Base-by-base conservation (phyloP, 257 asterid genomes). In the Verbena officinalis region DNA sequence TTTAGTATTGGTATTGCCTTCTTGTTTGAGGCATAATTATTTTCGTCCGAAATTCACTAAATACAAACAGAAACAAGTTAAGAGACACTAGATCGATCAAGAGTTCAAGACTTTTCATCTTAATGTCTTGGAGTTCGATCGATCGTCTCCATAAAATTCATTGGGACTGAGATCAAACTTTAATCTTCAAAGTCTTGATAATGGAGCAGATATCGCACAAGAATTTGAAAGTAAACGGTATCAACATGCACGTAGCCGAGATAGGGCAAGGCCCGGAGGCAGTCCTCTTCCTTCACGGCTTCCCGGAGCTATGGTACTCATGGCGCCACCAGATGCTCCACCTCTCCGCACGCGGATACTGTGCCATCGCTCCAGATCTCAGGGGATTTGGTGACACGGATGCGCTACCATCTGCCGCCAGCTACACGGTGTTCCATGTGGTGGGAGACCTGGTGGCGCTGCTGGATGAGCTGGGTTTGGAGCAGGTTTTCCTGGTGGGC, bases 321-420 rank as follows among this genome's bases (percentile, higher is more conserved):
- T 45, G 52, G 23, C 67, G 79, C 19, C 75, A 69, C 69, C 79
- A 74, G 49, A 69, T 74, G 61, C 38, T 49, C 2, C 60, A 40
- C 68, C 54, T 74, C 45, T 63, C 79, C 14, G 49, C 55, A 8
- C 55, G 38, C 1, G 75, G 75, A 12, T 74, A 62, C 57, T 72
- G 79, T 7, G 75, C 75, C 4, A 57, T 74, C 39, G 79, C 72
- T 9, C 79, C 79, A 7, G 72, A 74, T 24, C 79, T 74, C 36
- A 71, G 75, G 10, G 79, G 79, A n/a, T 22, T 74, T 21, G 79
- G 72, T 0, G 79, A 68, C 58, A 55, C 79, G 30, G n/a, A n/a
- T 4, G 68, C 63, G 1, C 55, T 56, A 0, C 53, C 55, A 2
- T 13, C 43, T 14, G 8, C n/a, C 3, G 14, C 44, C 46, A 42